Evolutionary conservation across 2,329 filamentous ascomycete species (phyloP).

Genomic region (Fusarium sp.): DNA sequence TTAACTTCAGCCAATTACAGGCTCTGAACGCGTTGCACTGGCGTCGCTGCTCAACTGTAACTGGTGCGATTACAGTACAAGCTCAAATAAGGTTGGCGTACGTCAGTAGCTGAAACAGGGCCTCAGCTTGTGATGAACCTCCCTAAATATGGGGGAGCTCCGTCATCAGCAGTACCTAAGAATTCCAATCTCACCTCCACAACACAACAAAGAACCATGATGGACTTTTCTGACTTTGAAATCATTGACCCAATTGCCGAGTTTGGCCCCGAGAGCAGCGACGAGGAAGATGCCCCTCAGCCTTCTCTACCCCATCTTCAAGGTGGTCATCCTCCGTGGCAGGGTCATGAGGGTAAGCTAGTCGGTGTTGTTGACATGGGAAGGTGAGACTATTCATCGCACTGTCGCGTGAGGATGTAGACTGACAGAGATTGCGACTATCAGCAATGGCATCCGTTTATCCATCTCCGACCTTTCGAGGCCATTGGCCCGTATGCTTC

Average conservation of each 20-base stretch:
- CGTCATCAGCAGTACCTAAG: constrained; percentile 10
- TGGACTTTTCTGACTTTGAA: constrained; percentile 46
- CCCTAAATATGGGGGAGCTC: constrained; percentile 30
- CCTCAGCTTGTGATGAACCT: constrained; percentile 8
- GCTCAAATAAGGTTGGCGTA: constrained; percentile 28
- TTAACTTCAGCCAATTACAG: constrained; percentile 8
- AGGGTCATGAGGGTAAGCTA: constrained; percentile 47
- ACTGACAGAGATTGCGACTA: constrained; percentile 10
- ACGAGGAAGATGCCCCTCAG: constrained; percentile 28
- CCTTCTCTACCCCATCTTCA: constrained; percentile 3
- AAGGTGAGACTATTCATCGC: constrained; percentile 41
- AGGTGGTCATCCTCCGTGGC: constrained; percentile 47
- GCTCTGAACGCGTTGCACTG: not conserved
- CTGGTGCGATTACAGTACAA: constrained; percentile 24
- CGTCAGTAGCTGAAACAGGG: constrained; percentile 34
- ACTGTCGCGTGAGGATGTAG: not conserved
- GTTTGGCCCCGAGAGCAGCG: constrained; percentile 27
- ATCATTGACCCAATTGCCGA: constrained; percentile 41
- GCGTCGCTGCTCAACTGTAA: constrained; percentile 24
- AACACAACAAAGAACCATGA: constrained; percentile 14
- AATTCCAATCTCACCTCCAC: not conserved
- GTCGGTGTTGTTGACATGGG: constrained; percentile 55
- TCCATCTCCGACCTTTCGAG: constrained; percentile 64
- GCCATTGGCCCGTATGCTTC: constrained; percentile 70
- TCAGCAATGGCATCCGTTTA: constrained; percentile 77